Evolutionary conservation across 345 rosid species (phyloP), one percentile per base, ranked within the genome.

Genomic region (Noccaea bulbosa): DNA sequence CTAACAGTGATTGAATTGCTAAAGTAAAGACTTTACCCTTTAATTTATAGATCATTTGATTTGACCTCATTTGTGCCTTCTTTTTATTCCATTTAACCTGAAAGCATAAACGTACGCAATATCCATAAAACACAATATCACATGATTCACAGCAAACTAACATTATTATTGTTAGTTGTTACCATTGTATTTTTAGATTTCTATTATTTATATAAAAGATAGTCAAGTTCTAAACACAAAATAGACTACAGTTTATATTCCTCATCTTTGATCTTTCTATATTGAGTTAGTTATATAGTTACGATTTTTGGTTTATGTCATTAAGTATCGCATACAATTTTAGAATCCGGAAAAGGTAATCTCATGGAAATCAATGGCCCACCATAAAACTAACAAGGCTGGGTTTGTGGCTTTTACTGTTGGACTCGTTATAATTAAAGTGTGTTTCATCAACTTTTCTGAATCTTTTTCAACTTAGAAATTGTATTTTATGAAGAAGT

Each of bases 391-490:
- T 46, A 75, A 55, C 67, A 69, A 76, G 66, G 67, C 79, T 63
- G 79, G 33, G 75, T 55, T 48, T 76, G 47, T 55, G 79, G 71
- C 79, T 76, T 76, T 76, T 69, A 63, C 75, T 69, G 24, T 69
- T 75, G 75, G 79, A 75, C 66, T 69, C 61, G 57, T 62, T 62
- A 75, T 75, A 62, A 54, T 30, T 69, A 54, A 75, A 68, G 74
- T 68, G 69, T 24, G 46, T 34, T 24, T 49, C 43, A 58, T 73
- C 57, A 68, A 46, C 74, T 62, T 69, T 74, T 15, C n/a, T 49
- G 43, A 68, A 67, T 52, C 51, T 62, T 60, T 65, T 56, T 62
- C 53, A 47, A 10, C 68, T 69, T 32, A 47, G 30, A 30, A 37
- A 5, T 58, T 67, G 30, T 69, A 54, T 63, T 39, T 56, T 53